These are phyloP conservation scores for Lignosus rhinocerotis DNA, from an alignment of 1,284 basidiomycete genomes.

Conservation along the genomic window DNA sequence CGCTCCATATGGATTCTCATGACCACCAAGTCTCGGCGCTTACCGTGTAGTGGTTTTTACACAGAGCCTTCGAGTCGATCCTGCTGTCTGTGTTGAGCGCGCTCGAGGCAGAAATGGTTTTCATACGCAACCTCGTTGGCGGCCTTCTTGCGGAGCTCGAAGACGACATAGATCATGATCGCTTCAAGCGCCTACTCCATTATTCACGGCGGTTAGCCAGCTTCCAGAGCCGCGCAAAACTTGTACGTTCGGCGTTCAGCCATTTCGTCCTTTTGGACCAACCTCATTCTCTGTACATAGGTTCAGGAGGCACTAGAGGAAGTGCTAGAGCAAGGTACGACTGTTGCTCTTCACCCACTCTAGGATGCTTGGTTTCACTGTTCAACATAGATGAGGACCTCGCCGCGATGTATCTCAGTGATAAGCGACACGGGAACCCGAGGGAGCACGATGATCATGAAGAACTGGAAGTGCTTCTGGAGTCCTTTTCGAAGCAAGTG, in stretches of 20 bases:
- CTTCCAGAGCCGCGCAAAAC: constrained; percentile 86
- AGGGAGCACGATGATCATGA: constrained; percentile 81
- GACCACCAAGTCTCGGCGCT: background rate
- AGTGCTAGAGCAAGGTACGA: constrained; percentile 81
- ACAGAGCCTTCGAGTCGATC: constrained; percentile 87
- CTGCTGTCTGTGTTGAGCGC: constrained; percentile 87
- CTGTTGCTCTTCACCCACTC: background rate
- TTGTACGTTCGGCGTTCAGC: constrained; percentile 42
- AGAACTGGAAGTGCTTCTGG: constrained; percentile 90
- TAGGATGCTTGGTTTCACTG: background rate
- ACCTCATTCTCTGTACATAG: constrained; percentile 37
- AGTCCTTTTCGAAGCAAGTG: constrained; percentile 94
- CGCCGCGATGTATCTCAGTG: constrained; percentile 88
- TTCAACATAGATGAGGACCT: constrained; percentile 80
- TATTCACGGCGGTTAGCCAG: constrained; percentile 84
- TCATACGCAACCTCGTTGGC: constrained; percentile 84
- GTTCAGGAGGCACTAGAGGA: constrained; percentile 91
- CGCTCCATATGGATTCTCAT: background rate
- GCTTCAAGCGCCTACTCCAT: constrained; percentile 86
- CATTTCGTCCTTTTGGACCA: background rate
- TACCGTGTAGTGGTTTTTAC: constrained; percentile 4
- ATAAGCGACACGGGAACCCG: constrained; percentile 62
- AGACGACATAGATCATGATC: constrained; percentile 91
- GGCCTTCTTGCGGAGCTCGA: constrained; percentile 90
- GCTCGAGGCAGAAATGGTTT: constrained; percentile 91